A percentile compares a stretch with the other conserved stretches of the same genome.
phyloP scores from a whole-genome alignment of 2,329 filamentous ascomycete species.

The Botrytis deweyae region DNA sequence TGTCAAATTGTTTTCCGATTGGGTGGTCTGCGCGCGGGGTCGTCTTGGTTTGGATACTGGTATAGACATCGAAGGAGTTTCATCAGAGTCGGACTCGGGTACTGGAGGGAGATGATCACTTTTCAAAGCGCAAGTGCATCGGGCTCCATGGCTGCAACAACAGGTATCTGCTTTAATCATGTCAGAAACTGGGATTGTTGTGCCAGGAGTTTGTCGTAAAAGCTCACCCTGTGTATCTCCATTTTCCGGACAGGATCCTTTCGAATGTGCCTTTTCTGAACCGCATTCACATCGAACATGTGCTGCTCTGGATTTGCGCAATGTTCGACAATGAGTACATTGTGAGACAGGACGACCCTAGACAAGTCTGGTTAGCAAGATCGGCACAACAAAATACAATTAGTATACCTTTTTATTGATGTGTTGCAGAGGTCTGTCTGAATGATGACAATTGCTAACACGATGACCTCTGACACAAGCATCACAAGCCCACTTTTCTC shows the following conservation, averaged over 20 bases:
- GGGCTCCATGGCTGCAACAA: constrained; percentile 68
- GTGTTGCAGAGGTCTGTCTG: constrained; percentile 85
- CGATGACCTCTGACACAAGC: constrained; percentile 92
- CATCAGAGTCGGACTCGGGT: constrained; percentile 61
- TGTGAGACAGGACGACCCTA: constrained; percentile 89
- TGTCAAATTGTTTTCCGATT: constrained; percentile 56
- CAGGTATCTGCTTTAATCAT: constrained; percentile 56
- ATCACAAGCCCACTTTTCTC: constrained; percentile 96
- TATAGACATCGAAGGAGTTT: constrained; percentile 46
- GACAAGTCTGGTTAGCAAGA: constrained; percentile 18
- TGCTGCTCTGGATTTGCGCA: constrained; percentile 92
- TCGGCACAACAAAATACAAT: neutral
- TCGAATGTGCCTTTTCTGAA: constrained; percentile 76
- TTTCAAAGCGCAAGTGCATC: constrained; percentile 64
- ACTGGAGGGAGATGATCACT: constrained; percentile 64
- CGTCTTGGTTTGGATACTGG: constrained; percentile 45
- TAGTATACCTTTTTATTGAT: constrained; percentile 78
- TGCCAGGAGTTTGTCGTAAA: constrained; percentile 31
- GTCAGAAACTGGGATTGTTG: constrained; percentile 39
- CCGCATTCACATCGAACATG: constrained; percentile 97
- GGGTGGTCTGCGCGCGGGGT: constrained; percentile 60
- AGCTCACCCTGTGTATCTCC: constrained; percentile 42
- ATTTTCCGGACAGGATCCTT: constrained; percentile 55
- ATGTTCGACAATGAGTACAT: constrained; percentile 92
- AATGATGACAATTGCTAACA: constrained; percentile 97